Percentiles rank a stretch among this genome's conserved stretches.
These are phyloP conservation scores for Abrus pulchellus DNA, from an alignment of 306 rosid genomes.

Conservation along the genomic window DNA sequence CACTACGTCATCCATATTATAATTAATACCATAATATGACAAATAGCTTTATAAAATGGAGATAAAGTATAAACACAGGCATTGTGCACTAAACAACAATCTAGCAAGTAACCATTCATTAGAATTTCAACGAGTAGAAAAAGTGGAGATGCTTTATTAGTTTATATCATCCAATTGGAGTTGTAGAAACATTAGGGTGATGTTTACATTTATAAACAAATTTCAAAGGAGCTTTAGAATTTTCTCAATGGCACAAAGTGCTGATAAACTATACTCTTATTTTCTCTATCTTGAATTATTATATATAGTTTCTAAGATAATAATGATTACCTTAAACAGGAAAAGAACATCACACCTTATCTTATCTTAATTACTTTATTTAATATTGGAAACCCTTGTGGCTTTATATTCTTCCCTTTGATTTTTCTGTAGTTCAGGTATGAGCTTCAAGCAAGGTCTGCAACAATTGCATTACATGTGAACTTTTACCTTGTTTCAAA, in stretches of 20 bases:
- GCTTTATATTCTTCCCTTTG: neutral
- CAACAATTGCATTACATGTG: neutral
- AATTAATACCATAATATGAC: constrained; percentile 47
- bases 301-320: constrained; percentile 33
- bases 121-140: constrained; percentile 31
- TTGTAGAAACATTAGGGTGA: constrained; percentile 33
- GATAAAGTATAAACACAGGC: constrained; percentile 12
- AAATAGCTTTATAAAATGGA: constrained; percentile 37
- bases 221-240: constrained; percentile 17
- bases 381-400: neutral
- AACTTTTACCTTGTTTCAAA: neutral
- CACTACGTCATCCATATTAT: no score
- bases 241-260: constrained; percentile 23
- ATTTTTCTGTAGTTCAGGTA: neutral
- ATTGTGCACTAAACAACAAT: constrained; percentile 47
- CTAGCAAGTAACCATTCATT: constrained; percentile 46
- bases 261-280: constrained; percentile 10
- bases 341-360: neutral
- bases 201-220: constrained; percentile 34
- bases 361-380: constrained; percentile 32
- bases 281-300: constrained; percentile 14
- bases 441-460: neutral
- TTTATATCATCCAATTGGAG: constrained; percentile 21
- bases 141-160: constrained; percentile 21
- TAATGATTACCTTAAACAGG: constrained; percentile 20